Percentiles rank a stretch among this genome's conserved stretches.
phyloP scores from a whole-genome alignment of 345 rosid species.

The Mercurialis annua region DNA sequence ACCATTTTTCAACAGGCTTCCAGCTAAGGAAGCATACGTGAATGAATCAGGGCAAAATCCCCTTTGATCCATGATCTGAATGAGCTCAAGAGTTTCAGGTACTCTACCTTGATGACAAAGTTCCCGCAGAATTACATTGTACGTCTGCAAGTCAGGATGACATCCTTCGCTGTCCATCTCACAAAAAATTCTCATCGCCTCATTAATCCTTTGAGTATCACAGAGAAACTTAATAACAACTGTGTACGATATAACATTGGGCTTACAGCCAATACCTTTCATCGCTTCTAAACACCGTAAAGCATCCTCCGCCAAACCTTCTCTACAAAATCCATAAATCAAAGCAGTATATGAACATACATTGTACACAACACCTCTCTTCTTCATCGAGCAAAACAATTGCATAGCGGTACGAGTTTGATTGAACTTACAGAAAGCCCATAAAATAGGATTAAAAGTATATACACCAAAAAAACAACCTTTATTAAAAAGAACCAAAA shows the following conservation, averaged over 20 bases:
- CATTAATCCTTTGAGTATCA: conserved; percentile 25
- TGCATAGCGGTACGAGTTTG: conserved; percentile 26
- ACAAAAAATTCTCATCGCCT: conserved; percentile 24
- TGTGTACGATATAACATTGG: conserved; percentile 38
- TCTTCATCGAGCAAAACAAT: conserved; percentile 32
- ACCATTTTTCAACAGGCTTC: conserved; percentile 31
- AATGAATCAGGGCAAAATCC: conserved; percentile 30
- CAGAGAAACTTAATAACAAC: conserved; percentile 35
- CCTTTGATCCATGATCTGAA: conserved; percentile 20
- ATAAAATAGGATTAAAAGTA: conserved; percentile 33
- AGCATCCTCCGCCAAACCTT: conserved; percentile 28
- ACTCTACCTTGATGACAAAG: conserved; percentile 26
- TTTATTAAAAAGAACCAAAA: conserved; percentile 20
- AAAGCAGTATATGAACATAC: conserved; percentile 41
- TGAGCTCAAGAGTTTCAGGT: conserved; percentile 16
- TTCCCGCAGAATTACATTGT: conserved; percentile 37
- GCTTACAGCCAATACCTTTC: conserved; percentile 25
- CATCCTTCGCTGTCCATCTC: conserved; percentile 35
- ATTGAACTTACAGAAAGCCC: conserved; percentile 39
- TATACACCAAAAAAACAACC: conserved; percentile 25
- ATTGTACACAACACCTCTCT: conserved; percentile 30
- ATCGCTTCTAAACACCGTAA: conserved; percentile 28
- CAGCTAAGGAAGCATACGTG: conserved; percentile 34
- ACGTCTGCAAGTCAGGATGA: conserved; percentile 29
- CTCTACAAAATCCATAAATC: conserved; percentile 39